phyloP scores from a whole-genome alignment of 495 filamentous ascomycete species.

The Trypethelium eluteriae region DNA sequence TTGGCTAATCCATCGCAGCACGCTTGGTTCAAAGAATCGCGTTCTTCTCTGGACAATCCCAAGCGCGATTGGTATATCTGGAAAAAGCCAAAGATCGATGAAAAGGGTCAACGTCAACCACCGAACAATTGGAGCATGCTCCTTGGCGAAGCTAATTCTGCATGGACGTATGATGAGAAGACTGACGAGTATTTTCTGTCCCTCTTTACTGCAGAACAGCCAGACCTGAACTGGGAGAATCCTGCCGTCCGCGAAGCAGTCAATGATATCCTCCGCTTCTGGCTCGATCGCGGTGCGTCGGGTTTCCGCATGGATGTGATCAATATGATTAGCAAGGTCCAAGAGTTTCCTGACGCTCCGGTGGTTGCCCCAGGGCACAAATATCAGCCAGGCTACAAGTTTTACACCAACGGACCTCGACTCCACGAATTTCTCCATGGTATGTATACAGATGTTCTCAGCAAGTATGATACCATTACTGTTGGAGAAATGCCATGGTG shows the following conservation, averaged over 20 bases:
- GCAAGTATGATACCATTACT: constrained; percentile 44
- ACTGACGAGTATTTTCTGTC: constrained; percentile 50
- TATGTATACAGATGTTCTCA: constrained; percentile 40
- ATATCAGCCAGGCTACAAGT: constrained; percentile 40
- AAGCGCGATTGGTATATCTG: constrained; percentile 59
- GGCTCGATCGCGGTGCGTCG: constrained; percentile 46
- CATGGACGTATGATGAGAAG: constrained; percentile 47
- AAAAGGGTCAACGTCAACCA: constrained; percentile 44
- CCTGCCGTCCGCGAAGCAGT: constrained; percentile 42
- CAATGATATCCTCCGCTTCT: constrained; percentile 47
- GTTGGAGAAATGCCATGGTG: constrained; percentile 47
- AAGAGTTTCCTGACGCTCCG: constrained; percentile 40
- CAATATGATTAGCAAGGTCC: constrained; percentile 47
- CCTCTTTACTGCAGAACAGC: constrained; percentile 46
- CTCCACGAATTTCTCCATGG: constrained; percentile 49
- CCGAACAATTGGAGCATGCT: constrained; percentile 54
- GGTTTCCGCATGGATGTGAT: constrained; percentile 53
- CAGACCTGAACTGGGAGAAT: constrained; percentile 53
- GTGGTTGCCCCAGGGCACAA: constrained; percentile 34
- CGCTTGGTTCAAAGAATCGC: constrained; percentile 49
- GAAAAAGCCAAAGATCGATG: constrained; percentile 44
- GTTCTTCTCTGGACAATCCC: constrained; percentile 39
- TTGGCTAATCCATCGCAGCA: constrained; percentile 35
- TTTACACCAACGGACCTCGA: constrained; percentile 52
- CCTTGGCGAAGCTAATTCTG: constrained; percentile 45